Evolutionary conservation across 2,329 filamentous ascomycete species (phyloP), one percentile per base, ranked within the genome.

Genomic region (Apiospora hydei): DNA sequence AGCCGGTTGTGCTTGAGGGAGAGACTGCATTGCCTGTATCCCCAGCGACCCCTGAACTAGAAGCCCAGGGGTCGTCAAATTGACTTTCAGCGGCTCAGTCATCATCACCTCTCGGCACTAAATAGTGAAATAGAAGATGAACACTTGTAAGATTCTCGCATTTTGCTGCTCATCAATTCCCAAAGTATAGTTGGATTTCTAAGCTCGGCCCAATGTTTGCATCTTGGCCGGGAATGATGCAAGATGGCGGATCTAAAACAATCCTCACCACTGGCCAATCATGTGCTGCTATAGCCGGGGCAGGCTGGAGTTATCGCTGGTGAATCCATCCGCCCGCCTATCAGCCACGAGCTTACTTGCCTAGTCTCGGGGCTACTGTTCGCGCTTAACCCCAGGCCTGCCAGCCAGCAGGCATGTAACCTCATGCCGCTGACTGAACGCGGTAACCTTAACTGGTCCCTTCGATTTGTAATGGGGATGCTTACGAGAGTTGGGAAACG

Each of bases 311-410:
- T 69, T 71, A 72, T 69, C 71, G 73, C 73, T 75, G 71, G 73
- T 74, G 74, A 74, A 74, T 74, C 70, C 74, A 44, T 69, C 13
- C 26, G 38, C 67, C 67, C 71, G 44, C 69, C 61, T 69, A 70
- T 66, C 38, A 43, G 18, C 13, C n/a, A n/a, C 41, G 18, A 24
- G 34, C 34, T 64, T 64, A 41, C 34, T 41, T n/a, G 57, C 21
- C 21, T 64, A 64, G 57, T 30, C 41, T 11, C 4, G 34, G 53
- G 53, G 53, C 53, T 61, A 61, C 53, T 38, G 34, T 41, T 66
- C 30, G 61, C 30, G 46, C 61, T n/a, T 53, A 69, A 47, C 66
- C n/a, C 43, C 66, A 69, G 51, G 38, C 16, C 38, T 47, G 41
- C 46, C 64, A 49, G 67, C 64, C 71, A 71, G 61, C 51, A 26